Evolutionary conservation across 495 filamentous ascomycete genomes (phyloP).

Genomic region (Filosporella fistucella): DNA sequence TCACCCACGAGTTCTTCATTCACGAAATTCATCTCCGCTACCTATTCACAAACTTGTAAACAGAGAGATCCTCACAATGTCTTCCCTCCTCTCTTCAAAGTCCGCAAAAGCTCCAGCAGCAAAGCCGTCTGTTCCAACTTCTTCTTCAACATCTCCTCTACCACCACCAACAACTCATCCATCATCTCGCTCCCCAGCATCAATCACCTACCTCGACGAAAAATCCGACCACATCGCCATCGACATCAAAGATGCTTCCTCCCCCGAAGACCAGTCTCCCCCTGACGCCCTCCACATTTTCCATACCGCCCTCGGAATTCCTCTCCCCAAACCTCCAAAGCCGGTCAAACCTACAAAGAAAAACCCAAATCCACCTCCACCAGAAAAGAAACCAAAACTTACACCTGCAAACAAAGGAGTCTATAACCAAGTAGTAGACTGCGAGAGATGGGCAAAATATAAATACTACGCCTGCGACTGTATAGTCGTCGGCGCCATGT

Average conservation of each 20-base stretch:
- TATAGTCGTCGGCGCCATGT: constrained; percentile 13
- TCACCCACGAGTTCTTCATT: no score
- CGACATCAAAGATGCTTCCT: not conserved
- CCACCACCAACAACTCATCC: not conserved
- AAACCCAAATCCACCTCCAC: not conserved
- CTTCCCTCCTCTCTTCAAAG: no score
- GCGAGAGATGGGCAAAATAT: constrained; percentile 1
- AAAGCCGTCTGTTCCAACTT: no score
- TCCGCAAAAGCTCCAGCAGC: no score
- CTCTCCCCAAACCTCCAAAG: constrained; percentile 6
- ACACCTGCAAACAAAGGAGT: constrained; percentile 14
- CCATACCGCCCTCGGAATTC: constrained; percentile 14
- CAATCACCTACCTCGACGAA: not conserved
- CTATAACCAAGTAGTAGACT: constrained; percentile 10
- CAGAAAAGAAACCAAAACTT: constrained; percentile 5
- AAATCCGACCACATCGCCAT: constrained; percentile 6
- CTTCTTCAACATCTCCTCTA: no score
- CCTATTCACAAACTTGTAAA: no score
- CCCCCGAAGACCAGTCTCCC: not conserved
- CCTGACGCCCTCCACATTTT: constrained; percentile 6
- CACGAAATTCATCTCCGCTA: no score
- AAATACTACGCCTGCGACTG: constrained; percentile 12
- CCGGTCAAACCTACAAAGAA: constrained; percentile 1
- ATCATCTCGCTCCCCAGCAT: not conserved
- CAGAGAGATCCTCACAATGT: no score